Percentiles rank a stretch among this genome's conserved stretches.
Conservation (phyloP, 495 filamentous ascomycete genomes). For the Amniculicola lignicola region DNA sequence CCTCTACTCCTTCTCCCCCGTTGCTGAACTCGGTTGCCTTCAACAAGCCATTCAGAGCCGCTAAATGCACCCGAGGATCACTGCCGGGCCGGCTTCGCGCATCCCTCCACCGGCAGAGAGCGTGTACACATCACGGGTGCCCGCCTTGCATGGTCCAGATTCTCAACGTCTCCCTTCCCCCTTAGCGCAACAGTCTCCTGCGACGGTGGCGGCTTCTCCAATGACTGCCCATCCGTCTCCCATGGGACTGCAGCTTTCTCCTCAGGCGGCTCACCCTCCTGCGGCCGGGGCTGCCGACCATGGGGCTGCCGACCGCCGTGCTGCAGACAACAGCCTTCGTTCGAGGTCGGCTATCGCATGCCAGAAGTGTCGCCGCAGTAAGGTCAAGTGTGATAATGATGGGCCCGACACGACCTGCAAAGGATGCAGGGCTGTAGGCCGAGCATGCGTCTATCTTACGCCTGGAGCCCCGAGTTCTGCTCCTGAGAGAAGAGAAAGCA, state of each 20-base stretch:
- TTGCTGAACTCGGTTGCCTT: too few relatives aligned
- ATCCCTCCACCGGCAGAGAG: slow-evolving; percentile 9
- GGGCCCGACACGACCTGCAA: slow-evolving; percentile 72
- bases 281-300: background rate
- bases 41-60: too few relatives aligned
- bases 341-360: slow-evolving; percentile 82
- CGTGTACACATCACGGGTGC: slow-evolving; percentile 11
- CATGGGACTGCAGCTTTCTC: background rate
- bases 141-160: slow-evolving; percentile 10
- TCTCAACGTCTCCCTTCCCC: slow-evolving; percentile 4
- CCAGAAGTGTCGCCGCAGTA: slow-evolving; percentile 71
- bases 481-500: slow-evolving; percentile 32
- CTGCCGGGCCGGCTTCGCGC: slow-evolving; percentile 20
- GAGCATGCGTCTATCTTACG: slow-evolving; percentile 72
- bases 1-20: too few relatives aligned
- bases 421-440: slow-evolving; percentile 69
- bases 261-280: background rate
- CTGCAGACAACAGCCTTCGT: slow-evolving; percentile 32
- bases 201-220: background rate
- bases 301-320: slow-evolving; percentile 4
- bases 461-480: slow-evolving; percentile 55
- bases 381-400: slow-evolving; percentile 80
- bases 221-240: background rate
- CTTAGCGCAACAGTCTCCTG: slow-evolving; percentile 1
- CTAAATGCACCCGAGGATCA: too few relatives aligned